Evolutionary conservation across 2,329 filamentous ascomycete species (phyloP).

Genomic region (Fonsecaea pedrosoi): DNA sequence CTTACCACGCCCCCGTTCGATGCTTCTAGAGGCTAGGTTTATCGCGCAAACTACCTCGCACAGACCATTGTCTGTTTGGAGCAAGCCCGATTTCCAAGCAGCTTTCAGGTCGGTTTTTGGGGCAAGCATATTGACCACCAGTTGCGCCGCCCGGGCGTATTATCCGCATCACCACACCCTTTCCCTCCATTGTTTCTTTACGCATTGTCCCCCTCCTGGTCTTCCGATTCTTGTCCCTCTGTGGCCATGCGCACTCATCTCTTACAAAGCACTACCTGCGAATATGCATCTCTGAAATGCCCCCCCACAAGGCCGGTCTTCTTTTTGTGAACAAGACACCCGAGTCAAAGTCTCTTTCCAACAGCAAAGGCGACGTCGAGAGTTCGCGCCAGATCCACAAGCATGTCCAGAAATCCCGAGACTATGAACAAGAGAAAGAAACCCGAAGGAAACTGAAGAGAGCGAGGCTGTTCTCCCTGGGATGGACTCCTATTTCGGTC

Average conservation of each 20-base stretch:
- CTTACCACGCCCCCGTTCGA: background rate
- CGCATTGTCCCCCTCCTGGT: constrained; percentile 6
- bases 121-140: constrained; percentile 1
- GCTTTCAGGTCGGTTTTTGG: background rate
- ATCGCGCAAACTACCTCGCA: background rate
- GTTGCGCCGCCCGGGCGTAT: background rate
- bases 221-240: constrained; percentile 9
- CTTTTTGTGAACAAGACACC: constrained; percentile 32
- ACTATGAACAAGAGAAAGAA: constrained; percentile 26
- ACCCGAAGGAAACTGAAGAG: constrained; percentile 21
- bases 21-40: background rate
- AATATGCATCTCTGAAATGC: constrained; percentile 25
- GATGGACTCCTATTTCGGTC: constrained; percentile 21
- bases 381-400: constrained; percentile 29
- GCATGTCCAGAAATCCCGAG: constrained; percentile 32
- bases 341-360: constrained; percentile 31
- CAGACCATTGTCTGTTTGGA: background rate
- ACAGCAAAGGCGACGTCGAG: constrained; percentile 26
- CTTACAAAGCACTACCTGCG: constrained; percentile 21
- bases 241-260: constrained; percentile 21
- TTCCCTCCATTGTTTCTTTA: constrained; percentile 3
- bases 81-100: background rate
- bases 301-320: constrained; percentile 21
- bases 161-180: background rate
- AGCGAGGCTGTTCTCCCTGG: constrained; percentile 22